Conservation (phyloP, 2,329 filamentous ascomycete genomes). For the Ceratocystis lukuohia region DNA sequence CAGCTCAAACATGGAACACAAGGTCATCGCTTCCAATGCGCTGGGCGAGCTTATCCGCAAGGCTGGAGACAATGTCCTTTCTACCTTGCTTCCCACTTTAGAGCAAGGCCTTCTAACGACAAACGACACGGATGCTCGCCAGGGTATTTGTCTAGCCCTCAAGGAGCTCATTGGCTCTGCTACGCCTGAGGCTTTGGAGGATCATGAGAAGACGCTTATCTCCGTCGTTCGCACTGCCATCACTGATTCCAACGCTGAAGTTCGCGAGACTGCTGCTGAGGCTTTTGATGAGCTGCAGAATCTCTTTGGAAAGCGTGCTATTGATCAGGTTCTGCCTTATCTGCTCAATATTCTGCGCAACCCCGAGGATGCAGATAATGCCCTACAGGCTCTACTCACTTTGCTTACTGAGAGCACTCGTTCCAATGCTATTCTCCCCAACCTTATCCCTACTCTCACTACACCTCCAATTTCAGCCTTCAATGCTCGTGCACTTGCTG, state of each 20-base stretch:
- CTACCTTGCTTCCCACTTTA: conserved; percentile 75
- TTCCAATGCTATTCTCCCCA: conserved; percentile 92
- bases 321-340: conserved; percentile 89
- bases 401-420: conserved; percentile 85
- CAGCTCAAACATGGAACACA: conserved; percentile 96
- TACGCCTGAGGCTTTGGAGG: conserved; percentile 74
- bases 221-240: conserved; percentile 86
- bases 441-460: conserved; percentile 85
- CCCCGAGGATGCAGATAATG: conserved; percentile 79
- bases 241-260: conserved; percentile 77
- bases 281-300: conserved; percentile 93
- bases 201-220: conserved; percentile 89
- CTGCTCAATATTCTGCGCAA: conserved; percentile 79
- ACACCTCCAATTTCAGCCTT: conserved; percentile 83
- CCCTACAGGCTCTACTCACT: conserved; percentile 80
- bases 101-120: conserved; percentile 82
- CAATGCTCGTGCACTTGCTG: conserved; percentile 88
- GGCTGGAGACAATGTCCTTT: conserved; percentile 83
- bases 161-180: conserved; percentile 87
- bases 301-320: conserved; percentile 81
- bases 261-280: conserved; percentile 89
- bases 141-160: conserved; percentile 93
- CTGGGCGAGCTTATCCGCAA: conserved; percentile 94
- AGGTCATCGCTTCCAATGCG: conserved; percentile 94
- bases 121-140: conserved; percentile 81